A percentile compares a stretch with the other conserved stretches of the same genome.
phyloP scores from a whole-genome alignment of 345 rosid genomes.

The Salix exigua region DNA sequence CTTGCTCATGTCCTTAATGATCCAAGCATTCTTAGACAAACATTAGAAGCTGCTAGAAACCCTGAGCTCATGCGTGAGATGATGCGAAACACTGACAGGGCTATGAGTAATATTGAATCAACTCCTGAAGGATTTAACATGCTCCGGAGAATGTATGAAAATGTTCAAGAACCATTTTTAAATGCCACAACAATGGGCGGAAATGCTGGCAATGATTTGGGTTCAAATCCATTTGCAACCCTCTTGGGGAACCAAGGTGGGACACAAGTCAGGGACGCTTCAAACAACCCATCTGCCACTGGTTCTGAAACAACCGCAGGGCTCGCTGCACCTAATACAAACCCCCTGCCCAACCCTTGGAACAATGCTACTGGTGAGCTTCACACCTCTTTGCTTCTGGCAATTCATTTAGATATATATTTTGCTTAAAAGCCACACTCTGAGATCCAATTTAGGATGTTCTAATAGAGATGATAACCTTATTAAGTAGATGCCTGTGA shows the following conservation, averaged over 20 bases:
- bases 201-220: slow-evolving; percentile 42
- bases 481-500: neutral
- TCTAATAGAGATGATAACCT: neutral
- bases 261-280: slow-evolving; percentile 36
- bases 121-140: slow-evolving; percentile 80
- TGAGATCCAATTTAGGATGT: neutral
- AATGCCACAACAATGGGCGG: slow-evolving; percentile 67
- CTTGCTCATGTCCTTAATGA: slow-evolving; percentile 76
- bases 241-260: slow-evolving; percentile 46
- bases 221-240: slow-evolving; percentile 50
- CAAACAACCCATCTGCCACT: slow-evolving; percentile 41
- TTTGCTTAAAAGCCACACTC: neutral
- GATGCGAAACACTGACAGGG: slow-evolving; percentile 76
- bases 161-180: slow-evolving; percentile 74
- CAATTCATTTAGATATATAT: neutral
- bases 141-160: slow-evolving; percentile 86
- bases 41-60: slow-evolving; percentile 74
- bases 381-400: neutral
- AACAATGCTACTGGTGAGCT: slow-evolving; percentile 16
- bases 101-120: slow-evolving; percentile 80
- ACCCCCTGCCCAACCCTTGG: slow-evolving; percentile 75
- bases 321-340: slow-evolving; percentile 52
- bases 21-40: slow-evolving; percentile 67
- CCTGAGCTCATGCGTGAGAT: slow-evolving; percentile 91
- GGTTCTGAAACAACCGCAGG: slow-evolving; percentile 45